Conservation (phyloP, 2,329 filamentous ascomycete species). For the Xylariaceae sp. region DNA sequence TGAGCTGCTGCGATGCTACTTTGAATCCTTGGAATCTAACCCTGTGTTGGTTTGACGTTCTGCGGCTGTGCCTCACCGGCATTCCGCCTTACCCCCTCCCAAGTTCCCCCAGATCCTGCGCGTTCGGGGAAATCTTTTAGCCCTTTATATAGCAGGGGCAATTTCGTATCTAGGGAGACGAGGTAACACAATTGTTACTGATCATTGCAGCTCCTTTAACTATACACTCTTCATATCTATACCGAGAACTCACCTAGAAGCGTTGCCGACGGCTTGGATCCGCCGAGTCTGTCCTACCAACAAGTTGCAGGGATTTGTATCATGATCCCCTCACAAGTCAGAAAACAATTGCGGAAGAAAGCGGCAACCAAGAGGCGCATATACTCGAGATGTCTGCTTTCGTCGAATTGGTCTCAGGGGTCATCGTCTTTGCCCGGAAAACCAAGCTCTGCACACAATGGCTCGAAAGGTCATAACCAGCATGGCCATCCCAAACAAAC, state of each 20-base stretch:
- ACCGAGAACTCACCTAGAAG: too few relatives aligned
- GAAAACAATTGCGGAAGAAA: background rate
- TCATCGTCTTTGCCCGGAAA: too few relatives aligned
- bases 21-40: too few relatives aligned
- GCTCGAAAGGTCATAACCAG: background rate
- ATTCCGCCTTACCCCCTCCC: background rate
- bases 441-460: too few relatives aligned
- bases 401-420: too few relatives aligned
- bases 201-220: too few relatives aligned
- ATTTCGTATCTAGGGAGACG: background rate
- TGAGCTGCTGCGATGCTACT: background rate
- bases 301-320: background rate
- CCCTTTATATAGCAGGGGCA: background rate
- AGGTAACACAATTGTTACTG: background rate
- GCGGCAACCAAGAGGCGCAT: background rate
- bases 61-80: background rate
- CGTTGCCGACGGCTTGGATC: too few relatives aligned
- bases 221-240: too few relatives aligned
- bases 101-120: background rate
- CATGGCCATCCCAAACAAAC: background rate
- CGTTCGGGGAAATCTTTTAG: background rate
- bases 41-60: constrained; percentile 4
- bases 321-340: background rate
- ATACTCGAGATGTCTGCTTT: too few relatives aligned
- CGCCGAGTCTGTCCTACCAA: too few relatives aligned